Evolutionary conservation across 306 rosid genomes (phyloP).

Genomic region (Mimosa pudica): DNA sequence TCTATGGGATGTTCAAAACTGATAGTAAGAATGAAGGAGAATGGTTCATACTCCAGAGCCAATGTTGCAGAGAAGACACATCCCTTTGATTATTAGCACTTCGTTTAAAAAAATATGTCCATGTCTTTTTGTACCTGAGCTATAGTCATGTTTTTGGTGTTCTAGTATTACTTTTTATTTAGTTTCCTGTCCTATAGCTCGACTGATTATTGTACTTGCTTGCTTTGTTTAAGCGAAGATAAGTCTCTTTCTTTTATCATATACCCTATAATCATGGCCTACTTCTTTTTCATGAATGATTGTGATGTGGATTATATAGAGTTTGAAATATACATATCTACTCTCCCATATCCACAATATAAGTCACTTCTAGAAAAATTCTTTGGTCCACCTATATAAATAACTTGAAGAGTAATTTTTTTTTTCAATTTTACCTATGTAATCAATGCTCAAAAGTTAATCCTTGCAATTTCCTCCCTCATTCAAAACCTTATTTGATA

Average conservation of each 20-base stretch:
- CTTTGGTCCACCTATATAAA: too few species aligned
- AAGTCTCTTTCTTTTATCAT: constrained; percentile 40
- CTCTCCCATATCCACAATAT: too few species aligned
- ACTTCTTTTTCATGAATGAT: not conserved
- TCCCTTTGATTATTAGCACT: constrained; percentile 38
- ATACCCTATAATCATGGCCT: not conserved
- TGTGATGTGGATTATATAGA: not conserved
- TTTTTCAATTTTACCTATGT: too few species aligned
- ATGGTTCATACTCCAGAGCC: constrained; percentile 32
- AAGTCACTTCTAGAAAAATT: too few species aligned
- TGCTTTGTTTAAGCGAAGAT: constrained; percentile 48
- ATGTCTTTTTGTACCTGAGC: constrained; percentile 40
- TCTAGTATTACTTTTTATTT: constrained; percentile 35
- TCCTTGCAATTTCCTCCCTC: too few species aligned
- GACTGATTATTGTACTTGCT: constrained; percentile 48
- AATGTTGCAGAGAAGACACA: constrained; percentile 40
- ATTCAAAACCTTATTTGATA: too few species aligned
- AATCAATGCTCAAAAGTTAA: too few species aligned
- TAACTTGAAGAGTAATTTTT: too few species aligned
- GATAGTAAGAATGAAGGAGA: constrained; percentile 14
- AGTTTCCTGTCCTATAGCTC: constrained; percentile 46
- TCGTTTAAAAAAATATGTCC: constrained; percentile 42
- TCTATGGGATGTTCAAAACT: not conserved
- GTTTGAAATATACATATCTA: not conserved
- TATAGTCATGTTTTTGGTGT: constrained; percentile 53